These are phyloP conservation scores for Myrica gale DNA, from an alignment of 306 rosid genomes.

Conservation along the genomic window DNA sequence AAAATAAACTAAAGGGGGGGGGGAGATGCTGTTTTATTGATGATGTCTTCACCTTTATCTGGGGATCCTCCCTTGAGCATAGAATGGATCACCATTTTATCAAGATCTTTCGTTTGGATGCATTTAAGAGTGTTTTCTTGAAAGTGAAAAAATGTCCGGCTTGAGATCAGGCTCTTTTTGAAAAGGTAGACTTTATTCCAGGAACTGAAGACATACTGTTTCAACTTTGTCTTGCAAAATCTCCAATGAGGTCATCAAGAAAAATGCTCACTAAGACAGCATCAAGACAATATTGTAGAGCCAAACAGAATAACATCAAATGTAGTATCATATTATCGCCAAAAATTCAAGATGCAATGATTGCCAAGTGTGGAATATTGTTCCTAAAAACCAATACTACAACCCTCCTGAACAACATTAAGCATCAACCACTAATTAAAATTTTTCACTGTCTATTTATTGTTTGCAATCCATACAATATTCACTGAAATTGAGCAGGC, in stretches of 20 bases:
- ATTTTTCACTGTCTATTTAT: not conserved
- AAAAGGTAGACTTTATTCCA: not conserved
- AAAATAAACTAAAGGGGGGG: not conserved
- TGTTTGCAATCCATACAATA: not conserved
- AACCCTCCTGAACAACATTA: not conserved
- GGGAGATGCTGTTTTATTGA: not conserved
- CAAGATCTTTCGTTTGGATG: too few relatives aligned
- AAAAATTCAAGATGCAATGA: not conserved
- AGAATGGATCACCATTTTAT: too few relatives aligned
- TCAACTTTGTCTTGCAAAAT: not conserved
- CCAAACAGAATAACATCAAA: not conserved
- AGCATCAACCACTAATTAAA: not conserved
- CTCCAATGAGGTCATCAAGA: not conserved
- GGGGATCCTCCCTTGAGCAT: too few relatives aligned
- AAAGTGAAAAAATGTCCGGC: not conserved
- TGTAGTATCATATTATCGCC: not conserved
- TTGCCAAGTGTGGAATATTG: constrained; percentile 1
- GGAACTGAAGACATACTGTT: not conserved
- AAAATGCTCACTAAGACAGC: not conserved
- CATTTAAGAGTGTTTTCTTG: too few relatives aligned
- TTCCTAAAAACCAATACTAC: not conserved
- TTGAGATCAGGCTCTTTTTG: not conserved
- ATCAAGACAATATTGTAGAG: not conserved
- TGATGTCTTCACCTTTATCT: not conserved
- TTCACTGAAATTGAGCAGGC: not conserved